These are phyloP conservation scores for Thermomyces lanuginosus DNA, from an alignment of 2,329 filamentous ascomycete species.

Conservation along the genomic window DNA sequence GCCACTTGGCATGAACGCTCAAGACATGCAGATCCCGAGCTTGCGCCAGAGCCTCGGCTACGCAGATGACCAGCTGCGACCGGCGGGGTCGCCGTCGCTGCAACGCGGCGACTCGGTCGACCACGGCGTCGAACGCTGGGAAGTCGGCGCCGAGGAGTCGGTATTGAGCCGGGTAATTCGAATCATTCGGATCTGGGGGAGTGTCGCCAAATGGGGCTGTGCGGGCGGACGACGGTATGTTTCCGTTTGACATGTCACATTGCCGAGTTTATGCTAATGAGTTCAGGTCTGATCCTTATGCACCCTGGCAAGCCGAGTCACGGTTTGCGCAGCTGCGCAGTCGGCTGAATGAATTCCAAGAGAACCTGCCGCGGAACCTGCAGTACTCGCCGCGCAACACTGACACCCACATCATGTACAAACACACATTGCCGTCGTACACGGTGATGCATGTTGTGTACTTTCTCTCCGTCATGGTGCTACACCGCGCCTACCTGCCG, in stretches of 20 bases:
- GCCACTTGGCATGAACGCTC: constrained; percentile 24
- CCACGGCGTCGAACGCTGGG: constrained; percentile 35
- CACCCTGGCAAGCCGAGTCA: constrained; percentile 38
- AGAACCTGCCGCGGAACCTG: constrained; percentile 35
- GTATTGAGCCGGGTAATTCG: constrained; percentile 39
- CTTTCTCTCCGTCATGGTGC: constrained; percentile 37
- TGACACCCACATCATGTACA: constrained; percentile 37
- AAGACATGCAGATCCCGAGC: constrained; percentile 25
- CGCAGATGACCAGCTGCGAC: constrained; percentile 24
- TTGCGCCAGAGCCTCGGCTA: constrained; percentile 25
- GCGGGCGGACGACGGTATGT: constrained; percentile 36
- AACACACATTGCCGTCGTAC: constrained; percentile 36
- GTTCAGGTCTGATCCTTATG: constrained; percentile 29
- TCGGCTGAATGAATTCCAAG: constrained; percentile 34
- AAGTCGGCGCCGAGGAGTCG: constrained; percentile 37
- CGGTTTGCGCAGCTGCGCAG: constrained; percentile 32
- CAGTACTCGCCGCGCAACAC: constrained; percentile 36
- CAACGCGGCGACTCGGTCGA: constrained; percentile 24
- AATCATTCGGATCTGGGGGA: constrained; percentile 39
- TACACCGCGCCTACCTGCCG: constrained; percentile 40
- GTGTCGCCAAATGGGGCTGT: constrained; percentile 40
- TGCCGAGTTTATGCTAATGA: constrained; percentile 1
- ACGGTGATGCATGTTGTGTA: constrained; percentile 39
- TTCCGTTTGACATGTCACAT: background rate
- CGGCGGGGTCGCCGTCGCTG: constrained; percentile 24